phyloP scores from a whole-genome alignment of 2,329 filamentous ascomycete genomes.

The Beauveria caledonica region DNA sequence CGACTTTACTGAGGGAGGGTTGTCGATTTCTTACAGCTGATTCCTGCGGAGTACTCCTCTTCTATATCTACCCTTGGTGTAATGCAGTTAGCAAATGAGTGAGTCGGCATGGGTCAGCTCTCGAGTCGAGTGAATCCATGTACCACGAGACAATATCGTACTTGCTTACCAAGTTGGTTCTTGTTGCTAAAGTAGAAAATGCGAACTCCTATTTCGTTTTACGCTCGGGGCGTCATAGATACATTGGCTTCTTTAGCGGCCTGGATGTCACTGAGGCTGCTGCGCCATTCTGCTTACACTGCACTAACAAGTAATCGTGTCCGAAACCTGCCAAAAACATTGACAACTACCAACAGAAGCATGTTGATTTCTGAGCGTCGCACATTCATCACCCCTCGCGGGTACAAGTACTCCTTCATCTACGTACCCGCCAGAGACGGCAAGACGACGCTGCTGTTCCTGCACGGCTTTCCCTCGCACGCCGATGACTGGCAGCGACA shows the following conservation, averaged over 20 bases:
- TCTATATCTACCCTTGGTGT: too few species aligned
- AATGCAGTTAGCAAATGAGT: too few species aligned
- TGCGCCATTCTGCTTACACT: not conserved
- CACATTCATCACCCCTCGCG: conserved; percentile 14
- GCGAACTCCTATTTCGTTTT: too few species aligned
- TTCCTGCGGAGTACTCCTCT: too few species aligned
- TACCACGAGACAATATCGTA: not conserved
- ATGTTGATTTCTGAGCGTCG: not conserved
- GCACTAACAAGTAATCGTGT: not conserved
- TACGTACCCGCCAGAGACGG: conserved; percentile 15
- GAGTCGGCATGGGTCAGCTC: too few species aligned
- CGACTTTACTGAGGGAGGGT: not conserved
- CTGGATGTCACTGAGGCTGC: not conserved
- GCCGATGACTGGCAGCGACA: conserved; percentile 35
- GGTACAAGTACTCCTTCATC: conserved; percentile 24
- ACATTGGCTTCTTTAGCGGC: not conserved
- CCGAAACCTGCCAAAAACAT: not conserved
- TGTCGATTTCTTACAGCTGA: not conserved
- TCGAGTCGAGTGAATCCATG: too few species aligned
- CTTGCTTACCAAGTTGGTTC: not conserved
- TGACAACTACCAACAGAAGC: not conserved
- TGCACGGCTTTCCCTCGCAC: conserved; percentile 42
- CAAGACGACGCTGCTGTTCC: conserved; percentile 32
- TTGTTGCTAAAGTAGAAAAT: too few species aligned
- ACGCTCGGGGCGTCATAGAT: too few species aligned